Evolutionary conservation across 148 eudicot genomes (phyloP), one percentile per base, ranked within the genome.

Genomic region (Talinum fruticosum): DNA sequence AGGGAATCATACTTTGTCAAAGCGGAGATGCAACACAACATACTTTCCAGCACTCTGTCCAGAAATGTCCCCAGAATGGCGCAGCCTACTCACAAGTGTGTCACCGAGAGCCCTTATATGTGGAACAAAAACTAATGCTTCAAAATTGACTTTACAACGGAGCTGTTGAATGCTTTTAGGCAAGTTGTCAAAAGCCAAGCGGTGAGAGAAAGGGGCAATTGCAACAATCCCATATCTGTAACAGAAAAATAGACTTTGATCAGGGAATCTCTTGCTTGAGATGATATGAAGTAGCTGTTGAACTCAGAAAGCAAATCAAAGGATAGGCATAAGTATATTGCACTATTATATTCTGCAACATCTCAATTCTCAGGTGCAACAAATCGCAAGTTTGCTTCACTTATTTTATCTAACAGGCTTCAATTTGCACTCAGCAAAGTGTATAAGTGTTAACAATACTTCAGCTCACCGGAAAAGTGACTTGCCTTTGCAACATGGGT

Each of bases 181-280:
- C 87, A 91, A 68, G 77, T 87, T 87, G 84, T 91, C 96, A 78
- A 95, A 95, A 75, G 97, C 97, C 80, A 95, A 77, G 78, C 99
- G 97, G 77, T 95, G 99, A 44, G 99, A 95, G 83, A 95, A 95
- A 66, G 99, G 99, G 14, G 99, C 87, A 38, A 95, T 88, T 65
- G 99, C 99, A 84, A 88, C 97, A 81, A 95, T 84, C 82, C 99
- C 97, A 81, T 88, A 86, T 74, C 98, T 94, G 92, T 37, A 87
- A 82, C 37, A 75, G 24, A 79, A 26, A 47, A 29, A 74, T 51
- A 73, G 65, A 72, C 69, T n/a, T 75, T 59, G 44, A 54, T 74
- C 36, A 53, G 76, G 74, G 69, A 70, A 61, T 26, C 51, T 36
- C 37, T 44, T 24, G 37, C 13, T 32, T 36, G 26, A 53, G 59